A percentile compares a stretch with the other conserved stretches of the same genome.
Conservation (phyloP, 371 early-diverging fungal species). For the Chytridium lagenaria region DNA sequence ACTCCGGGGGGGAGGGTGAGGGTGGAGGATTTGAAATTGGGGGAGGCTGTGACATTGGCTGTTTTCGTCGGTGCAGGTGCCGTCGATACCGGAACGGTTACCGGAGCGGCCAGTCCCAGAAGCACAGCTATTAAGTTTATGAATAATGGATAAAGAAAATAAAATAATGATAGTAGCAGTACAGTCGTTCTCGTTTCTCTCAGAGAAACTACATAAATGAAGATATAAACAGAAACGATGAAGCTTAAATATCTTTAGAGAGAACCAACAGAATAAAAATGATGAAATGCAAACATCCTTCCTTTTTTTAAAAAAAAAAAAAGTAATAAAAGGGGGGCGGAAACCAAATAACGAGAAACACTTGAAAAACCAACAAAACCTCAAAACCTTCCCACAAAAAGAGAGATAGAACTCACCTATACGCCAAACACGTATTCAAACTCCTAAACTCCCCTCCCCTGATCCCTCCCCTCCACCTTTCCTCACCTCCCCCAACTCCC, state of each 20-base stretch:
- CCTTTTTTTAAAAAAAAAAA: too few relatives aligned
- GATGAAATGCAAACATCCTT: too few relatives aligned
- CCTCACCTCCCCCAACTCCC: slow-evolving; percentile 27
- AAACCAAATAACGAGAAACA: too few relatives aligned
- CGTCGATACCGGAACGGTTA: slow-evolving; percentile 7
- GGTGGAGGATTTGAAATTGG: slow-evolving; percentile 11
- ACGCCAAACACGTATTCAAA: slow-evolving; percentile 41
- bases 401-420: slow-evolving; percentile 13
- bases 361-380: too few relatives aligned
- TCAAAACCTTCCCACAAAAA: too few relatives aligned
- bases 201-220: too few relatives aligned
- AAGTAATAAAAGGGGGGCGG: not conserved
- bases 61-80: slow-evolving; percentile 27
- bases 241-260: too few relatives aligned
- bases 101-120: slow-evolving; percentile 18
- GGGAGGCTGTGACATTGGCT: slow-evolving; percentile 34
- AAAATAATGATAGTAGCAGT: not conserved
- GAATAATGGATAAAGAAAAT: not conserved
- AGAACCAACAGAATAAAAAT: too few relatives aligned
- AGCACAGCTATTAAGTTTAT: slow-evolving; percentile 15
- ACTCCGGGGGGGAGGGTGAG: not conserved
- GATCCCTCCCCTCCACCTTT: slow-evolving; percentile 23
- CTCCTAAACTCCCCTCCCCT: slow-evolving; percentile 34
- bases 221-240: too few relatives aligned
- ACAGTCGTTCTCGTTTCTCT: too few relatives aligned